phyloP scores from a whole-genome alignment of 2,329 filamentous ascomycete species.

The Hypocrella siamensis region DNA sequence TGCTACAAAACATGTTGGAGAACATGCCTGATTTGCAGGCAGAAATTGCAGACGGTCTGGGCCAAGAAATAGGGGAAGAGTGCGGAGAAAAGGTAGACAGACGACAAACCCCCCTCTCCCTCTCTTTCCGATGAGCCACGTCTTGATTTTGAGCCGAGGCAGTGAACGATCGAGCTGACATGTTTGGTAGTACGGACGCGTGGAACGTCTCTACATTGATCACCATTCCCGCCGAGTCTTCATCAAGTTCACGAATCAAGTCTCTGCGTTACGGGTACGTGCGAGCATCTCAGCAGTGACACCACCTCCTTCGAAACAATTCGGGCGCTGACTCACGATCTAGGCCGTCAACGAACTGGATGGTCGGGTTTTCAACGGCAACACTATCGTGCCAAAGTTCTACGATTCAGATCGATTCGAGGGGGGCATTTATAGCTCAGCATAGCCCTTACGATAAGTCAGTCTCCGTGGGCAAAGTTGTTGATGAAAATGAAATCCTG shows the following conservation, averaged over 20 bases:
- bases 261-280: slow-evolving; percentile 71
- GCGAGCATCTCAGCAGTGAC: background rate
- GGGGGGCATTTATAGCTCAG: slow-evolving; percentile 32
- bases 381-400: slow-evolving; percentile 66
- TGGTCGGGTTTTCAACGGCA: slow-evolving; percentile 77
- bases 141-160: too few species aligned
- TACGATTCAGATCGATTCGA: slow-evolving; percentile 78
- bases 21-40: slow-evolving; percentile 59
- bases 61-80: slow-evolving; percentile 92
- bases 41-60: slow-evolving; percentile 62
- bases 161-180: too few species aligned
- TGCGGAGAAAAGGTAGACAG: slow-evolving; percentile 62
- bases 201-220: slow-evolving; percentile 67
- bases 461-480: background rate
- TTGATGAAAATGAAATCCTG: too few species aligned
- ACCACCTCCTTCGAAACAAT: background rate
- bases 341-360: slow-evolving; percentile 86
- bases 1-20: slow-evolving; percentile 72
- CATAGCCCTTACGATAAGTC: background rate
- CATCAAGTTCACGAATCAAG: slow-evolving; percentile 76
- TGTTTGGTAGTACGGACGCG: slow-evolving; percentile 67
- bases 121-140: too few species aligned
- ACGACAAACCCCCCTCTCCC: too few species aligned
- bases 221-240: slow-evolving; percentile 56
- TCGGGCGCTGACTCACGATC: background rate